Evolutionary conservation across 2,329 filamentous ascomycete genomes (phyloP), one percentile per base, ranked within the genome.

Genomic region (Tolypocladium tundrense): DNA sequence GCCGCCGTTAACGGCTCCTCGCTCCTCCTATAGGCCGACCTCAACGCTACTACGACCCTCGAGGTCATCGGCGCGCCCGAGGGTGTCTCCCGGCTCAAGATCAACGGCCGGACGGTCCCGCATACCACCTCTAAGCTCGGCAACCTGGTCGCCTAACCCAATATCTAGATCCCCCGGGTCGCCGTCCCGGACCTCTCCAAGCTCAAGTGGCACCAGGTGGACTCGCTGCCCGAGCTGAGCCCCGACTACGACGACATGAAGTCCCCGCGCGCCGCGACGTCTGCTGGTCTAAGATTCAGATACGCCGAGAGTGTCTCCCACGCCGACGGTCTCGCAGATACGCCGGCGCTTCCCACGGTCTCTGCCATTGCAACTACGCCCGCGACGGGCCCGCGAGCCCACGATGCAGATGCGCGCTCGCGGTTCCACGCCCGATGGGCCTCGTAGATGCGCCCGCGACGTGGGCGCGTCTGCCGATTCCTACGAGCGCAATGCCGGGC

Each of bases 171-270:
- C 1, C 87, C 88, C 0, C 14, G 53, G 4, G 4, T 67, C 42
- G 39, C 57, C 19, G 45, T 68, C 3, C 68, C 71, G 0, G 72
- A 80, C 9, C 75, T 92, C 2, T 74, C 76, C 16, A 68, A 74
- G 0, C 69, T 89, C 11, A 70, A 79, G 1, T 94, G 90, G 90
- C 85, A 85, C 66, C 84, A 82, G 58, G 66, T 89, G 27, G 84
- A 93, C 69, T 82, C 82, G 0, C 80, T 94, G 0, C 90, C 89
- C 0, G 90, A 93, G 67, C 75, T 90, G 8, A 69, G 79, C 54
- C 61, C 75, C 0, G 70, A 69, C 1, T 93, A 91, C 64, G 83
- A 90, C 56, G 90, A 94, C 68, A 80, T n/a, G n/a, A n/a, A n/a
- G n/a, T n/a, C n/a, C n/a, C n/a, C n/a, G n/a, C n/a, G n/a, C n/a